These are phyloP conservation scores for Mentha longifolia DNA, from an alignment of 257 asterid genomes.

Conservation along the genomic window DNA sequence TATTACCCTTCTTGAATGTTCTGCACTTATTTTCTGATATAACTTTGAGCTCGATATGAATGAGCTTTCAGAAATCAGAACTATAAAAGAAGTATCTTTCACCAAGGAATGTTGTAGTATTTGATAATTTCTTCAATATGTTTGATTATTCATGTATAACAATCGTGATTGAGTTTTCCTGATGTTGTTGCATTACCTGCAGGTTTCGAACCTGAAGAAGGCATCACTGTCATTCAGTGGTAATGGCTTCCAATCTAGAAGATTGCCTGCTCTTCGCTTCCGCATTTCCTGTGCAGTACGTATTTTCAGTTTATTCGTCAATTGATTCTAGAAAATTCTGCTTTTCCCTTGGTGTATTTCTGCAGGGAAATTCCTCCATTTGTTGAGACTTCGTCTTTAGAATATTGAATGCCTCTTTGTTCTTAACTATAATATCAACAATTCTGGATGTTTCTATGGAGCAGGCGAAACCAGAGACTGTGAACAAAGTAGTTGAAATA, in stretches of 20 bases:
- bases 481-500: constrained; percentile 68
- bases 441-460: constrained; percentile 20
- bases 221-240: constrained; percentile 56
- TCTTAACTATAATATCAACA: constrained; percentile 5
- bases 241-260: constrained; percentile 44
- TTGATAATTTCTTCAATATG: neutral
- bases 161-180: neutral
- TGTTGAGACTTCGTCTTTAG: neutral
- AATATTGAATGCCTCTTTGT: neutral
- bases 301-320: constrained; percentile 1
- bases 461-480: constrained; percentile 92
- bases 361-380: neutral
- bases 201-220: constrained; percentile 48
- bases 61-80: neutral
- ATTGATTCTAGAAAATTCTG: neutral
- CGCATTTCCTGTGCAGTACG: constrained; percentile 72
- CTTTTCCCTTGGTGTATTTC: neutral
- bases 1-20: neutral
- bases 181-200: constrained; percentile 25
- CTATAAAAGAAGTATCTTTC: neutral
- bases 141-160: neutral
- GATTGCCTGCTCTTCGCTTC: constrained; percentile 65
- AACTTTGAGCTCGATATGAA: neutral
- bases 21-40: neutral
- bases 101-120: neutral